Percentiles rank a stretch among this genome's conserved stretches.
Evolutionary conservation across 2,329 filamentous ascomycete species (phyloP).

Genomic region (Diplodia corticola): DNA sequence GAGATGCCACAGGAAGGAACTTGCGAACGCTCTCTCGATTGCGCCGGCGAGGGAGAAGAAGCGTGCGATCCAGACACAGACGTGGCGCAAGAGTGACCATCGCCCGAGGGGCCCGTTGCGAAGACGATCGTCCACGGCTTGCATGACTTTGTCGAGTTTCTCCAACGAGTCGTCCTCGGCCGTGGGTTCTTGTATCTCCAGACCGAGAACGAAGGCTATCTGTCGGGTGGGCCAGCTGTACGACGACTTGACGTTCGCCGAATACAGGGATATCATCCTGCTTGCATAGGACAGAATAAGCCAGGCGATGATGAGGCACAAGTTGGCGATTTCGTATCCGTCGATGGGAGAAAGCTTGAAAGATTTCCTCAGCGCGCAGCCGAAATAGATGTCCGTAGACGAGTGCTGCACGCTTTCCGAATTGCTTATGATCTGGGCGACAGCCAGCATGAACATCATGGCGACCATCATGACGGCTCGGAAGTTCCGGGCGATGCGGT

Average conservation of each 20-base stretch:
- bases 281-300: neutral
- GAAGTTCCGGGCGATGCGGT: conserved; percentile 11
- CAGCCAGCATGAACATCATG: conserved; percentile 18
- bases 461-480: neutral
- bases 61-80: neutral
- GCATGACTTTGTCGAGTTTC: neutral
- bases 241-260: neutral
- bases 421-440: conserved; percentile 12
- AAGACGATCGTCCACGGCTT: neutral
- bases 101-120: neutral
- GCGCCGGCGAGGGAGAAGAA: conserved; percentile 7
- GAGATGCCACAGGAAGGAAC: conserved; percentile 9
- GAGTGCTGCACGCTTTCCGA: conserved; percentile 3
- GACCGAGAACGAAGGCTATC: neutral
- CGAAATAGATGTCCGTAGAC: neutral
- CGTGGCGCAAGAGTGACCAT: neutral
- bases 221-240: neutral
- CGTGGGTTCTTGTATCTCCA: neutral
- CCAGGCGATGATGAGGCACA: conserved; percentile 1
- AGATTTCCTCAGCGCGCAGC: neutral
- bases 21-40: neutral
- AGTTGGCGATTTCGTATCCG: neutral
- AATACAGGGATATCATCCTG: conserved; percentile 2
- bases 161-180: neutral
- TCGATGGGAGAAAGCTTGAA: neutral